These are phyloP conservation scores for Penicillium sp. DNA, from an alignment of 2,329 filamentous ascomycete genomes.

Conservation along the genomic window DNA sequence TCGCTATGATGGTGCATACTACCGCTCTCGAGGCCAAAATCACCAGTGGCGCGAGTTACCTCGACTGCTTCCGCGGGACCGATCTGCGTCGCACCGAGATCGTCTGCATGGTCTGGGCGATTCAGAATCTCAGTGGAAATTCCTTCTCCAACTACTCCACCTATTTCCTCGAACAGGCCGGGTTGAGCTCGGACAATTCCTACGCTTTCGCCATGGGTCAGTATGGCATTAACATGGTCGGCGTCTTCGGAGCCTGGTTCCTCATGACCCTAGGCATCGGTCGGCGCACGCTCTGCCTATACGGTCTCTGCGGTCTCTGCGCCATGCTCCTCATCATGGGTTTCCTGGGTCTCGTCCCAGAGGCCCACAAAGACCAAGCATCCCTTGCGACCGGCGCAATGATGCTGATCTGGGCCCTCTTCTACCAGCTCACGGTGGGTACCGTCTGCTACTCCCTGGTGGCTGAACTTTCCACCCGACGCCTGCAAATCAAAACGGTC, in stretches of 20 bases:
- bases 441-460: conserved; percentile 90
- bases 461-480: conserved; percentile 76
- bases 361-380: conserved; percentile 57
- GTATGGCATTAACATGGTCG: conserved; percentile 71
- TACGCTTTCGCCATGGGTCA: conserved; percentile 62
- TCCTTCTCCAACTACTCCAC: conserved; percentile 67
- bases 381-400: conserved; percentile 80
- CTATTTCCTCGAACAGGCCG: conserved; percentile 60
- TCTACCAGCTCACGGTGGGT: conserved; percentile 84
- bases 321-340: conserved; percentile 79
- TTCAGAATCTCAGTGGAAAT: conserved; percentile 65
- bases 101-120: conserved; percentile 65
- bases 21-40: conserved; percentile 77
- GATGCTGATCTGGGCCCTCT: conserved; percentile 79
- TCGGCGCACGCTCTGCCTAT: conserved; percentile 73
- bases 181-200: conserved; percentile 50
- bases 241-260: conserved; percentile 79
- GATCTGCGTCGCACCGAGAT: conserved; percentile 78
- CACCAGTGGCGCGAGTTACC: conserved; percentile 71
- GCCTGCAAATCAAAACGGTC: conserved; percentile 88
- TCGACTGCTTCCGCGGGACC: conserved; percentile 80
- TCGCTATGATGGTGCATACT: conserved; percentile 92
- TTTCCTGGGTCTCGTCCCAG: conserved; percentile 74
- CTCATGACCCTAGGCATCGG: conserved; percentile 75
- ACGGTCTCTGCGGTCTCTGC: conserved; percentile 72